Evolutionary conservation across 176 grass and related monocot genomes (phyloP), one percentile per base, ranked within the genome.

Genomic region (Pontederia paniculata): DNA sequence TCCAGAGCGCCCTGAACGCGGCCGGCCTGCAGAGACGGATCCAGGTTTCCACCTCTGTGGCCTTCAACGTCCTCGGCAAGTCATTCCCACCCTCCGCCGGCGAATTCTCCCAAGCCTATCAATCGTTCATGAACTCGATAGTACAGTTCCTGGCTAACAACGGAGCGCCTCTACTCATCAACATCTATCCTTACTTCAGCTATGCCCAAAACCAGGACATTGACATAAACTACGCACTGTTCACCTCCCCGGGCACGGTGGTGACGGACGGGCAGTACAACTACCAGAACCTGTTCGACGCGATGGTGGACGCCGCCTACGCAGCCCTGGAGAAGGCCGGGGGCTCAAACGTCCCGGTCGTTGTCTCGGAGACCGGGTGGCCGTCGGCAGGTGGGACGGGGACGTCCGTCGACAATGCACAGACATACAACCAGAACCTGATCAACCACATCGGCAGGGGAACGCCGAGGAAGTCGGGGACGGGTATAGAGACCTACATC

Each of bases 211-310:
- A 25, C 23, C 14, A 13, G 8, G 0, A 9, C 5, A 41, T 43
- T 31, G 0, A 12, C 5, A n/a, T 53, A 8, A 2, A 17, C 14
- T 66, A 37, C 31, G 48, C 63, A 6, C 14, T 53, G 28, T 43
- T 66, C 59, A 47, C 42, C 2, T 20, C n/a, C 37, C 31, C 57
- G 9, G 41, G 14, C 8, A 42, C 44, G 31, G 41, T 60, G 8
- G 28, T 60, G n/a, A 31, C 9, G 1, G 62, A 65, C 1, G 62
- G 47, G 17, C 0, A 5, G 8, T 20, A 28, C 8, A 15, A 9
- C 1, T 65, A 65, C 62, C 62, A 47, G 46, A 65, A 50, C n/a
- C 62, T 65, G 22, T 65, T 65, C 15, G 62, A 65, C 14, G 46
- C 62, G 5, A 65, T 65, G 8, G 13, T 65, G 13, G 62, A 65